Percentiles rank a stretch among this genome's conserved stretches.
These are phyloP conservation scores for Cryptococcus amylolentus DNA, from an alignment of 1,284 basidiomycete genomes.

Conservation along the genomic window DNA sequence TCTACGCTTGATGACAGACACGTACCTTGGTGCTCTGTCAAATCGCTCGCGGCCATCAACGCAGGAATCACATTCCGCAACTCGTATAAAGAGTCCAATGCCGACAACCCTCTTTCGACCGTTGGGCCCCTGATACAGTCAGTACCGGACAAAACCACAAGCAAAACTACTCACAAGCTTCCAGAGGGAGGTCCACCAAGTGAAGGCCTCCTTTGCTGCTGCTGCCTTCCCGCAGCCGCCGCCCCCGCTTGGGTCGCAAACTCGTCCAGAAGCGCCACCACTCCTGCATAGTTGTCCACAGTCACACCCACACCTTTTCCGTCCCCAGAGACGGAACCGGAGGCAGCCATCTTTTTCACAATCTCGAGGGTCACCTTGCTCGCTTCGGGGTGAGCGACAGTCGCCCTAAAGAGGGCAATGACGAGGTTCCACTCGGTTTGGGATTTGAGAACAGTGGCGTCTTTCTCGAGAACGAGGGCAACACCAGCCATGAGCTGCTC, in stretches of 20 bases:
- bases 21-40: slow-evolving; percentile 36
- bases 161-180: slow-evolving; percentile 30
- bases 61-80: slow-evolving; percentile 63
- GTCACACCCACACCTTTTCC: slow-evolving; percentile 53
- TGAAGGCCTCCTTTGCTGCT: slow-evolving; percentile 32
- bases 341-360: slow-evolving; percentile 61
- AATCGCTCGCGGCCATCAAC: slow-evolving; percentile 55
- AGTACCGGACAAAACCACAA: background rate
- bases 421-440: slow-evolving; percentile 95
- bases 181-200: slow-evolving; percentile 21
- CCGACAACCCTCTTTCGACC: slow-evolving; percentile 73
- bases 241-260: slow-evolving; percentile 72
- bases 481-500: slow-evolving; percentile 88
- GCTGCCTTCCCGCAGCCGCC: slow-evolving; percentile 58
- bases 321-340: slow-evolving; percentile 28
- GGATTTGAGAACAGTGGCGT: slow-evolving; percentile 69
- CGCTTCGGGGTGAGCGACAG: slow-evolving; percentile 82
- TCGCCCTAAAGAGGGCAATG: slow-evolving; percentile 82
- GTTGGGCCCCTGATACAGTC: slow-evolving; percentile 60
- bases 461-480: slow-evolving; percentile 69
- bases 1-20: background rate
- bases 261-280: slow-evolving; percentile 79
- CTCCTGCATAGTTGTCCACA: slow-evolving; percentile 73
- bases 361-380: slow-evolving; percentile 78
- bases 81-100: slow-evolving; percentile 74